phyloP scores from a whole-genome alignment of 257 asterid species.

The Haberlea rhodopensis region DNA sequence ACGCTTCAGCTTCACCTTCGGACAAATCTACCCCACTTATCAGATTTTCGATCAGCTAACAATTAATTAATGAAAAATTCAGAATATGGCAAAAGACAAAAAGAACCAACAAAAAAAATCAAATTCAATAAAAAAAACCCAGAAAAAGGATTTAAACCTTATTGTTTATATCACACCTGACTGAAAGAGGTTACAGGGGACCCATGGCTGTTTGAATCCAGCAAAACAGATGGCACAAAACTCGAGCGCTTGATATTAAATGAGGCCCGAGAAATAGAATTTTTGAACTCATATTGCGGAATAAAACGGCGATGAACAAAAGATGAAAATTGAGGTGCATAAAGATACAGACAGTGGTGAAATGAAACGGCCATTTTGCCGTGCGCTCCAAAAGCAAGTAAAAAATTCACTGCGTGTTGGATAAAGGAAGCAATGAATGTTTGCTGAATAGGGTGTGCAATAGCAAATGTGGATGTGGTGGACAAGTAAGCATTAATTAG shows the following conservation, averaged over 20 bases:
- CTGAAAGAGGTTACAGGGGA: conserved; percentile 40
- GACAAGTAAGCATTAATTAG: neutral
- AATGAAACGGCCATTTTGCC: conserved; percentile 30
- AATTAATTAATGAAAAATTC: neutral
- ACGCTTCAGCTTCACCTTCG: conserved; percentile 80
- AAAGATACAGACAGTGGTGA: conserved; percentile 19
- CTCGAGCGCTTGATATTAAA: conserved; percentile 28
- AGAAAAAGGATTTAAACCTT: neutral
- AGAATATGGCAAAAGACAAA: neutral
- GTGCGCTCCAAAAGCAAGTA: neutral
- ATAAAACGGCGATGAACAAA: conserved; percentile 17
- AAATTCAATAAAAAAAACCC: neutral
- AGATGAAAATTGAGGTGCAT: conserved; percentile 27
- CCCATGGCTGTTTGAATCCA: conserved; percentile 29
- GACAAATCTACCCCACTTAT: conserved; percentile 75
- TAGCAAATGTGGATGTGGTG: neutral
- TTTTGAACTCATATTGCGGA: conserved; percentile 21
- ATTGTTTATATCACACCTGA: conserved; percentile 33
- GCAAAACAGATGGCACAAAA: conserved; percentile 30
- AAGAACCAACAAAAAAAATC: neutral
- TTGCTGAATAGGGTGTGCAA: neutral
- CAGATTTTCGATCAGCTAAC: conserved; percentile 69
- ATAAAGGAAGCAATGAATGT: neutral
- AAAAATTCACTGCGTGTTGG: neutral
- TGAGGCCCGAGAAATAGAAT: conserved; percentile 4